phyloP scores from a whole-genome alignment of 2,329 filamentous ascomycete species.

The Didymella glomerata region DNA sequence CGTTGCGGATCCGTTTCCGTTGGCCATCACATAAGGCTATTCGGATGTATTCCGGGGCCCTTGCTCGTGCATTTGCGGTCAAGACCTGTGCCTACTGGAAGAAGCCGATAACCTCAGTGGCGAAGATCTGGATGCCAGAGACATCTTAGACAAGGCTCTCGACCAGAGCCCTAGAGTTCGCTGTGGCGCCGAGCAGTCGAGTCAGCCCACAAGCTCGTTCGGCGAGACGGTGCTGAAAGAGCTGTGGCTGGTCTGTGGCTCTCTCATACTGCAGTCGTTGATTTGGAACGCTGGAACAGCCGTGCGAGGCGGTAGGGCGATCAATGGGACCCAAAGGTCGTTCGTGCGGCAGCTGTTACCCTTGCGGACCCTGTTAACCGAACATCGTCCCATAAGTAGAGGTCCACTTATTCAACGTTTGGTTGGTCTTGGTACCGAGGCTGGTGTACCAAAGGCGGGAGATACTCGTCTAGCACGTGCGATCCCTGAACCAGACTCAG shows the following conservation, averaged over 20 bases:
- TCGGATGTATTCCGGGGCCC: neutral
- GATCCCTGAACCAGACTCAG: neutral
- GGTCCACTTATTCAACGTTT: neutral
- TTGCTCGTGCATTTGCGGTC: neutral
- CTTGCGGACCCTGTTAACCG: constrained; percentile 5
- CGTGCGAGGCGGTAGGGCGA: constrained; percentile 1
- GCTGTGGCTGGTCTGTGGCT: constrained; percentile 9
- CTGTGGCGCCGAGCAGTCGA: constrained; percentile 5
- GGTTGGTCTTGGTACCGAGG: constrained; percentile 5
- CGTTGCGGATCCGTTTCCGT: neutral
- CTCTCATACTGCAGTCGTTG: neutral
- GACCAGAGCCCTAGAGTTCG: neutral
- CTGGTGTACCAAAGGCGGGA: constrained; percentile 1
- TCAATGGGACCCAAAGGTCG: constrained; percentile 5
- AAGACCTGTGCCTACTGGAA: neutral
- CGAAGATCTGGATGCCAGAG: constrained; percentile 4
- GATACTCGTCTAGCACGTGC: constrained; percentile 3
- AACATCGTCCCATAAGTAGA: constrained; percentile 3
- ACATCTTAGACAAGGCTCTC: constrained; percentile 1
- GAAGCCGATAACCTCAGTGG: constrained; percentile 1
- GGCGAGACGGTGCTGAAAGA: neutral
- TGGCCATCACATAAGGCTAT: neutral
- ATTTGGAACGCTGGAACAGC: constrained; percentile 6
- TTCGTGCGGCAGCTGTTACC: constrained; percentile 7
- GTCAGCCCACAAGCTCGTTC: constrained; percentile 6